These are phyloP conservation scores for Platanthera zijinensis DNA, from an alignment of 106 monocot genomes.

Conservation along the genomic window DNA sequence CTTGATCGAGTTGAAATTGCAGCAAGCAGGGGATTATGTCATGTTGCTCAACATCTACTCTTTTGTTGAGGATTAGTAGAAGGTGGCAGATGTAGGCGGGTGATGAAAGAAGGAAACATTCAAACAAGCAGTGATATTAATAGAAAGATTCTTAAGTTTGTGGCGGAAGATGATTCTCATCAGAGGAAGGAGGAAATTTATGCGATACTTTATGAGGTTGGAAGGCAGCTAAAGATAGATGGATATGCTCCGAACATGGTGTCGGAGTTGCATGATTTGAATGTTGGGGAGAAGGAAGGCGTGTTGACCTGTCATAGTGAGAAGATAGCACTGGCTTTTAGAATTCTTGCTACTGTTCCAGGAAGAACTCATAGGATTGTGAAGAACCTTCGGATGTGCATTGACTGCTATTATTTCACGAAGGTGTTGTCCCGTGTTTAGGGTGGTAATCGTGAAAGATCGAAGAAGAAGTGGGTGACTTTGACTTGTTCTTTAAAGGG, in stretches of 20 bases:
- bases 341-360: conserved; percentile 48
- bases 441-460: conserved; percentile 52
- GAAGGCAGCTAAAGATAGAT: conserved; percentile 52
- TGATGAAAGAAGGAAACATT: conserved; percentile 70
- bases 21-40: conserved; percentile 61
- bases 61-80: no score
- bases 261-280: conserved; percentile 61
- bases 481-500: no score
- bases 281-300: conserved; percentile 32
- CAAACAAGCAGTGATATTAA: conserved; percentile 50
- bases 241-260: conserved; percentile 47
- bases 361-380: conserved; percentile 54
- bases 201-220: conserved; percentile 63
- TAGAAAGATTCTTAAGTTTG: conserved; percentile 60
- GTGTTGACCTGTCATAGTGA: conserved; percentile 62
- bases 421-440: conserved; percentile 59
- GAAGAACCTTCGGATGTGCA: conserved; percentile 67
- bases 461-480: conserved; percentile 6
- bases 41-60: no score
- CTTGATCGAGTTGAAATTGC: conserved; percentile 60
- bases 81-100: no score
- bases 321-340: conserved; percentile 39
- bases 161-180: conserved; percentile 47
- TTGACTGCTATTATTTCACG: conserved; percentile 56
- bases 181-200: conserved; percentile 59